Conservation (phyloP, 73 alveolate species). For the Durusdinium trenchii region DNA sequence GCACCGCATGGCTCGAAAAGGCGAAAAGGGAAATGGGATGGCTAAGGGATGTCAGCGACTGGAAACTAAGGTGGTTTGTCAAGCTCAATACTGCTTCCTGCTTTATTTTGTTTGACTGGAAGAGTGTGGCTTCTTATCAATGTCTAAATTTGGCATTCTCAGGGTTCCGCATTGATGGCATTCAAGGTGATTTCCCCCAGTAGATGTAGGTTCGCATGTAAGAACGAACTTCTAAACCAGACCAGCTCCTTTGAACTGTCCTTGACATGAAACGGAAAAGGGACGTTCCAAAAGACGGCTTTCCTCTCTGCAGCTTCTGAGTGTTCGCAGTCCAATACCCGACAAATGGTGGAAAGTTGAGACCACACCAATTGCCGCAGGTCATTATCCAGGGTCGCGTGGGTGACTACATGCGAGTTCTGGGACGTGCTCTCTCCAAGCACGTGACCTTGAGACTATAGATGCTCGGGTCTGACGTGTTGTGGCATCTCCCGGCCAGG, state of each 20-base stretch:
- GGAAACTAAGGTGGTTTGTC: neutral
- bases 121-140: too few species aligned
- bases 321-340: neutral
- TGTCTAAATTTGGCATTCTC: too few species aligned
- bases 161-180: too few species aligned
- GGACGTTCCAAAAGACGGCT: too few species aligned
- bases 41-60: neutral
- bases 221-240: too few species aligned
- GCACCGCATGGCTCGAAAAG: constrained; percentile 91
- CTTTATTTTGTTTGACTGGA: too few species aligned
- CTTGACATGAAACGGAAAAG: too few species aligned
- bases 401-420: constrained; percentile 80
- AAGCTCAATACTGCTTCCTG: too few species aligned
- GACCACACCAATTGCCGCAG: neutral
- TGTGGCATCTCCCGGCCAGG: neutral
- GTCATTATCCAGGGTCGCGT: constrained; percentile 85
- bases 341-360: neutral
- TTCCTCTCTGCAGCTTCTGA: neutral
- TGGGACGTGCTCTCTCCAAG: constrained; percentile 78
- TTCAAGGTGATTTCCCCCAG: too few species aligned
- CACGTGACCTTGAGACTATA: constrained; percentile 77
- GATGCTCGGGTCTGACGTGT: neutral
- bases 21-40: neutral
- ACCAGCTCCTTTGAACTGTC: too few species aligned
- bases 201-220: too few species aligned